A percentile compares a stretch with the other conserved stretches of the same genome.
These are phyloP conservation scores for Blastocrithidia nonstop DNA, from an alignment of 208 protist genomes.

Conservation along the genomic window DNA sequence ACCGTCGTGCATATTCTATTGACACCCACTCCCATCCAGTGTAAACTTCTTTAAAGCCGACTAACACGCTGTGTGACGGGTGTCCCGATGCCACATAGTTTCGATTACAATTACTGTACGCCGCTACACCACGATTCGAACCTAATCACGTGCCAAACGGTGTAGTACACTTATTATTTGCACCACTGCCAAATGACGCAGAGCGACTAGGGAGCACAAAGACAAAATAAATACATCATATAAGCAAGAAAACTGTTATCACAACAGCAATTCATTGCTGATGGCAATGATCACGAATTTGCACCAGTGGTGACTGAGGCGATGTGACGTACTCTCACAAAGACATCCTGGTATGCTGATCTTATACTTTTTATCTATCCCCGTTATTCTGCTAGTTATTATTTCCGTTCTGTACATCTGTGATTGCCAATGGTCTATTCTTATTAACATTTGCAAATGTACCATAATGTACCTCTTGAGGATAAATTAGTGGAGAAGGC, in stretches of 20 bases:
- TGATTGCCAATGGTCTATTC: too few species aligned
- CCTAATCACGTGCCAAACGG: slow-evolving; percentile 42
- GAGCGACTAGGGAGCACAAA: slow-evolving; percentile 17
- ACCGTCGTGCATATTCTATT: slow-evolving; percentile 53
- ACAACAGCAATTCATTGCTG: slow-evolving; percentile 49
- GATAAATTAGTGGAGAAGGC: too few species aligned
- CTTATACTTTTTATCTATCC: too few species aligned
- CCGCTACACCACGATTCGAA: slow-evolving; percentile 21
- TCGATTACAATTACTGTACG: slow-evolving; percentile 62
- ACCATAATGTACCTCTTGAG: too few species aligned
- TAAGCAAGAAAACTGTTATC: slow-evolving; percentile 24
- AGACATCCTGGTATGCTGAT: too few species aligned
- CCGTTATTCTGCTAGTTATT: too few species aligned
- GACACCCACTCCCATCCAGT: slow-evolving; percentile 48
- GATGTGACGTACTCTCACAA: too few species aligned
- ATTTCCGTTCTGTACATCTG: too few species aligned
- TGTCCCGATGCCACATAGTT: slow-evolving; percentile 18
- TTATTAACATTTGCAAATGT: too few species aligned
- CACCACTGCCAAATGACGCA: too few species aligned
- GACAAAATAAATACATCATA: slow-evolving; percentile 32
- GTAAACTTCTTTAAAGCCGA: slow-evolving; percentile 25
- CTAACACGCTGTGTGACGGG: slow-evolving; percentile 38
- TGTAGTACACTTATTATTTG: slow-evolving; percentile 16
- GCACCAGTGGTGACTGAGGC: too few species aligned
- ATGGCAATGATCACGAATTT: slow-evolving; percentile 47